Evolutionary conservation across 768 basidiomycete genomes (phyloP).

Genomic region (Boletus coccyginus): DNA sequence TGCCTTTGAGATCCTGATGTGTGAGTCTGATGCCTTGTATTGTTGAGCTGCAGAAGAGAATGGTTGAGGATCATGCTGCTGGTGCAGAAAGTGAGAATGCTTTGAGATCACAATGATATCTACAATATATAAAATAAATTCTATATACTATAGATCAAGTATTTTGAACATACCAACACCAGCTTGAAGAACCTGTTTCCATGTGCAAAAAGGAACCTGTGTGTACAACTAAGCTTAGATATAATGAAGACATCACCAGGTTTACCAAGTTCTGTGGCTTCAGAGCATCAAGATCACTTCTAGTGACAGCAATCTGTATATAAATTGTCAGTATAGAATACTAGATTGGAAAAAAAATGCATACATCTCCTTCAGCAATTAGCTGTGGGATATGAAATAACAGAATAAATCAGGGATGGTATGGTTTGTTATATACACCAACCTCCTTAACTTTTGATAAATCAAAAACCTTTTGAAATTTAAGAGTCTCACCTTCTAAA

Average conservation of each 20-base stretch:
- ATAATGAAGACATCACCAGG: too few species aligned
- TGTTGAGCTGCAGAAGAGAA: neutral
- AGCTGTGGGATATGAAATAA: too few species aligned
- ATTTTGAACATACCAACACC: neutral
- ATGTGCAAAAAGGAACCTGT: neutral
- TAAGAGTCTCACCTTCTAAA: too few species aligned
- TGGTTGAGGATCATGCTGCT: neutral
- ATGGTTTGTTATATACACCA: too few species aligned
- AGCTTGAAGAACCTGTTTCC: too few species aligned
- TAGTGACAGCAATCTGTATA: too few species aligned
- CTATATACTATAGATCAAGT: neutral
- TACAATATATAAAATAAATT: neutral
- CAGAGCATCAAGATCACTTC: neutral
- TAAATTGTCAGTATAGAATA: too few species aligned
- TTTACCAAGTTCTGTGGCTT: neutral
- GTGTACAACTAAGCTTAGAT: neutral
- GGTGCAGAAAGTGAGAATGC: neutral
- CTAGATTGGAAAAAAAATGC: too few species aligned
- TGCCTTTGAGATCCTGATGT: neutral
- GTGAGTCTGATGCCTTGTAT: neutral
- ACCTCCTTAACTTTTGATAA: too few species aligned
- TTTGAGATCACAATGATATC: neutral
- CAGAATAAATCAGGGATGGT: too few species aligned
- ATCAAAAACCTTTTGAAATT: too few species aligned
- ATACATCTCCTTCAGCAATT: too few species aligned